Conservation (phyloP, 2,329 filamentous ascomycete species). For the Colletotrichum karsti region DNA sequence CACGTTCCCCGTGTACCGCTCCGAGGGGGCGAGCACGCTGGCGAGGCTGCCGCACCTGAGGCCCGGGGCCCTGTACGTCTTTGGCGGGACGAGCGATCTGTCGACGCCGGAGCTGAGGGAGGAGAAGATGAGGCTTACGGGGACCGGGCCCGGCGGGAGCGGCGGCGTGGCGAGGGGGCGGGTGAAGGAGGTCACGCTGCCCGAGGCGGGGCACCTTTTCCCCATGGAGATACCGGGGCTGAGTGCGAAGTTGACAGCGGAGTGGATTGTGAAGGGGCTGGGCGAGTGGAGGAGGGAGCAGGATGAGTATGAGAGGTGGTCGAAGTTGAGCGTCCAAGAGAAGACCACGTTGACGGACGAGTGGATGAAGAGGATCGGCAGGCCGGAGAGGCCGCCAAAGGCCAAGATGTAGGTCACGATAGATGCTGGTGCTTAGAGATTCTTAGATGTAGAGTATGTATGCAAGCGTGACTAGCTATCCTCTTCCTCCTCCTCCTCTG, state of each 20-base stretch:
- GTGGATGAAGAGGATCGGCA: conserved; percentile 62
- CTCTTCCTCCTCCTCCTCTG: conserved; percentile 42
- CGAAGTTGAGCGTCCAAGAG: conserved; percentile 53
- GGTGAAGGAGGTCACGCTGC: conserved; percentile 72
- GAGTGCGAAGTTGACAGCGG: conserved; percentile 68
- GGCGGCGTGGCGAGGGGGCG: conserved; percentile 70
- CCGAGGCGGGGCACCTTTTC: conserved; percentile 79
- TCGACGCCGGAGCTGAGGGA: conserved; percentile 57
- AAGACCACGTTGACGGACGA: conserved; percentile 66
- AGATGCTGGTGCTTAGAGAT: neutral
- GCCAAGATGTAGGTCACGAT: conserved; percentile 24
- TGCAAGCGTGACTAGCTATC: conserved; percentile 13
- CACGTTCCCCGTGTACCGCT: conserved; percentile 70
- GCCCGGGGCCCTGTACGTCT: conserved; percentile 74
- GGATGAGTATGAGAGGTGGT: conserved; percentile 65
- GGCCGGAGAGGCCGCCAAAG: conserved; percentile 31
- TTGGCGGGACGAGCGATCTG: conserved; percentile 68
- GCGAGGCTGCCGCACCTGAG: conserved; percentile 66
- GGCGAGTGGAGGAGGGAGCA: conserved; percentile 65
- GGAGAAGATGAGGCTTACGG: conserved; percentile 71
- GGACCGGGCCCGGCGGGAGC: conserved; percentile 72
- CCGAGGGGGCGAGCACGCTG: conserved; percentile 68
- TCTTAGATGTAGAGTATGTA: conserved; percentile 25
- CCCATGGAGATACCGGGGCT: conserved; percentile 80
- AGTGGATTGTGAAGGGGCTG: conserved; percentile 67